Conservation (phyloP, 805 yeast species). For the Metschnikowia borealis region DNA sequence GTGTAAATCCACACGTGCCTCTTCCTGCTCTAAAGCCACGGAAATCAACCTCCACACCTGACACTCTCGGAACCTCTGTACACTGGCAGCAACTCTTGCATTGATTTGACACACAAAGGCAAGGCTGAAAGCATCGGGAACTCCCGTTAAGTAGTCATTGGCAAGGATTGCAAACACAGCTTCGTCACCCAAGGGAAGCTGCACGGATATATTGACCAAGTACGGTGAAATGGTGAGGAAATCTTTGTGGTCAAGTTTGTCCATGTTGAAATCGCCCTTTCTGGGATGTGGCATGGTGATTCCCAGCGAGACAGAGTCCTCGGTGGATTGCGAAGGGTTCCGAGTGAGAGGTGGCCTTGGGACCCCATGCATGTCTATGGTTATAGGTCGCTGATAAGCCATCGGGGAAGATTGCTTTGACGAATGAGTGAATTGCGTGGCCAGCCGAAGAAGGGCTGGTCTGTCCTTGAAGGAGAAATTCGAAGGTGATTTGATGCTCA, state of each 20-base stretch:
- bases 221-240: slow-evolving; percentile 5
- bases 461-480: slow-evolving; percentile 9
- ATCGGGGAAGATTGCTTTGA: slow-evolving; percentile 21
- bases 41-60: slow-evolving; percentile 62
- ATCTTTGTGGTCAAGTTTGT: slow-evolving; percentile 12
- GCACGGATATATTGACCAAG: slow-evolving; percentile 40
- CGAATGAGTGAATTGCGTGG: slow-evolving; percentile 9
- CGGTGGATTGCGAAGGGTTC: slow-evolving; percentile 34
- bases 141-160: slow-evolving; percentile 42
- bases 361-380: slow-evolving; percentile 5
- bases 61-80: slow-evolving; percentile 48
- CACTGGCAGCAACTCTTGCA: slow-evolving; percentile 52
- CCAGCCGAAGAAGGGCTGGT: slow-evolving; percentile 12
- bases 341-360: slow-evolving; percentile 30
- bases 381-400: slow-evolving; percentile 14
- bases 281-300: slow-evolving; percentile 7
- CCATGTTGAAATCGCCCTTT: slow-evolving; percentile 1
- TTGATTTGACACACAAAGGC: slow-evolving; percentile 56
- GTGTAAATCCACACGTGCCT: slow-evolving; percentile 21
- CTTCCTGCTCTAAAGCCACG: slow-evolving; percentile 39
- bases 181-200: slow-evolving; percentile 41
- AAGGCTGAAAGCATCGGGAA: slow-evolving; percentile 48
- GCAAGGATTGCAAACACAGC: slow-evolving; percentile 46
- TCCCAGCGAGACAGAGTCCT: slow-evolving; percentile 25
- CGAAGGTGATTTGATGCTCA: not conserved